Evolutionary conservation across 2,329 filamentous ascomycete species (phyloP), one percentile per base, ranked within the genome.

Genomic region (Akanthomyces muscarius): DNA sequence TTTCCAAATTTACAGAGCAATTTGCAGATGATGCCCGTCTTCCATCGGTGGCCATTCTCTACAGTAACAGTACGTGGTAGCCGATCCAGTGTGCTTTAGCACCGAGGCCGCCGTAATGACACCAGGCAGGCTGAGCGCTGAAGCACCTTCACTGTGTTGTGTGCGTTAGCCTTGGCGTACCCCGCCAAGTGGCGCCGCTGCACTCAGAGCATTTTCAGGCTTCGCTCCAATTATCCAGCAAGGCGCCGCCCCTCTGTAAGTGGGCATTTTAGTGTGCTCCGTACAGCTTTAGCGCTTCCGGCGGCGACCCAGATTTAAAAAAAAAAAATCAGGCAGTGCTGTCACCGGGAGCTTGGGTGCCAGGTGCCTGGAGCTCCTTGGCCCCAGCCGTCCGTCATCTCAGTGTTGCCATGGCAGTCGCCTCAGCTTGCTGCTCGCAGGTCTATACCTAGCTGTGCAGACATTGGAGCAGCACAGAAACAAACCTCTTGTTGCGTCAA

Each of bases 391-490:
- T 44, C 21, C 21, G 21, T 21, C 6, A 58, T n/a, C 50, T 53
- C 14, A 7, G 44, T 50, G 45, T 50, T 59, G 45, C 45, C 33
- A 8, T 59, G 56, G 45, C 56, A 59, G 45, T 59, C 30, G 23
- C 23, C 36, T 11, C 16, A 33, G 42, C 41, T n/a, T 14, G 13
- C 10, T 25, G 25, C 47, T 25, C 21, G 21, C 47, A 25, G 47
- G 10, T 16, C 8, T n/a, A 10, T 50, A 18, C 2, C 6, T 21
- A 1, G 38, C 13, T 10, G 14, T 38, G 10, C 36, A 38, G 36
- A 38, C 6, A 38, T 33, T 8, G 38, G 38, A 41, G 13, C 10
- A 41, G 38, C 38, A 16, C 38, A 16, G 38, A 14, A 41, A 13
- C 33, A 30, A 11, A 11, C 33, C 4, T 7, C 33, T 36, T 41